Conservation (phyloP, 1,139 yeast species). For the Candida tetrigidarum region DNA sequence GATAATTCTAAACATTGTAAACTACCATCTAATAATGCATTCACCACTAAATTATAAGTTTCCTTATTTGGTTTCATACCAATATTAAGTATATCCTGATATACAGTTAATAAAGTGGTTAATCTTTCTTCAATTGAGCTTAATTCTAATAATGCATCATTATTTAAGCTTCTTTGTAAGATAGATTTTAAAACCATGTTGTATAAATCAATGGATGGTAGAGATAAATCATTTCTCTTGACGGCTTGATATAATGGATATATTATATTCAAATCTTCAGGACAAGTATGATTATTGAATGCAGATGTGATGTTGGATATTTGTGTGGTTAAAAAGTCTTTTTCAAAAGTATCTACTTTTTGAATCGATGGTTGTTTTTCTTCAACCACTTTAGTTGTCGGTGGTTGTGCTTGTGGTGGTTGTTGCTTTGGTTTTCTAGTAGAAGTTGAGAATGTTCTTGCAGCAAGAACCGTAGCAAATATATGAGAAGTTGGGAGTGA, state of each 20-base stretch:
- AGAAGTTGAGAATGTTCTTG: slow-evolving; percentile 12
- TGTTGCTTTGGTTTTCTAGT: slow-evolving; percentile 9
- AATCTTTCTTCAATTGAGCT: slow-evolving; percentile 43
- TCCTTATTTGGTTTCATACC: slow-evolving; percentile 56
- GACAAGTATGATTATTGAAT: slow-evolving; percentile 19
- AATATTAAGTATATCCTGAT: slow-evolving; percentile 60
- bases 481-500: slow-evolving; percentile 5
- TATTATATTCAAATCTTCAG: slow-evolving; percentile 35
- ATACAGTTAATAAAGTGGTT: slow-evolving; percentile 64
- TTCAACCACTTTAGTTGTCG: neutral
- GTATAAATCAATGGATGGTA: slow-evolving; percentile 39
- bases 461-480: slow-evolving; percentile 11
- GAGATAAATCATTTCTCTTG: slow-evolving; percentile 36
- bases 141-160: slow-evolving; percentile 19
- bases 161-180: slow-evolving; percentile 31
- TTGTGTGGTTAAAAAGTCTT: slow-evolving; percentile 28
- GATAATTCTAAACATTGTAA: slow-evolving; percentile 24
- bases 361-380: neutral
- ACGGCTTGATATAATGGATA: slow-evolving; percentile 50
- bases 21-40: slow-evolving; percentile 55
- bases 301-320: slow-evolving; percentile 22
- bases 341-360: slow-evolving; percentile 23
- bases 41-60: slow-evolving; percentile 58
- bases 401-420: neutral
- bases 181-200: slow-evolving; percentile 44